Conservation (phyloP, 2,329 filamentous ascomycete genomes). For the Exserohilum turcica region DNA sequence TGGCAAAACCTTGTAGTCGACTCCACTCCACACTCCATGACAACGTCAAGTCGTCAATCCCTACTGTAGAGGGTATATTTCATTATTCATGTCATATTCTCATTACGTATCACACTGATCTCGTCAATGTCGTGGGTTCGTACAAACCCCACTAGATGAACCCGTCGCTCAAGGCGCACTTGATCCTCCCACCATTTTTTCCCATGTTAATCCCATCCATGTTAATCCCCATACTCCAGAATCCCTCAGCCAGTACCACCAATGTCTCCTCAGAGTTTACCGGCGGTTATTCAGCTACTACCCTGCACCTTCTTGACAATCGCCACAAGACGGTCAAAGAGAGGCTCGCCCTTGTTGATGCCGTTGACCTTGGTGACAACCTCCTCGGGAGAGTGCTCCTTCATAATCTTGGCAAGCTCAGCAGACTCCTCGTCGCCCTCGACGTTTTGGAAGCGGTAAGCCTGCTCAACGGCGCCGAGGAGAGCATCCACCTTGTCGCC, state of each 20-base stretch:
- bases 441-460: slow-evolving; percentile 93
- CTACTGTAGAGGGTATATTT: slow-evolving; percentile 18
- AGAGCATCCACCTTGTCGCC: slow-evolving; percentile 75
- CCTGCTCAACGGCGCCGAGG: slow-evolving; percentile 84
- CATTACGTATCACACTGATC: slow-evolving; percentile 17
- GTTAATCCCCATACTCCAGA: slow-evolving; percentile 5
- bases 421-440: slow-evolving; percentile 87
- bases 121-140: slow-evolving; percentile 12
- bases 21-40: too few species aligned
- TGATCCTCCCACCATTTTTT: slow-evolving; percentile 9
- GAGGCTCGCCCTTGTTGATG: slow-evolving; percentile 74
- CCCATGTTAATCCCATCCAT: slow-evolving; percentile 6
- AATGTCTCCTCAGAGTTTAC: slow-evolving; percentile 19
- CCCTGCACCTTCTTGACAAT: slow-evolving; percentile 81
- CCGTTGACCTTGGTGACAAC: slow-evolving; percentile 83
- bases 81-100: slow-evolving; percentile 26
- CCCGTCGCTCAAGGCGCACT: slow-evolving; percentile 14
- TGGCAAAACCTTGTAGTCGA: not conserved
- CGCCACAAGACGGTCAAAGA: slow-evolving; percentile 75
- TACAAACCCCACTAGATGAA: slow-evolving; percentile 5
- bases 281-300: slow-evolving; percentile 24
- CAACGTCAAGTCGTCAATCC: too few species aligned
- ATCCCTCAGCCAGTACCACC: not conserved
- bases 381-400: slow-evolving; percentile 71
- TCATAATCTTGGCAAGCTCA: slow-evolving; percentile 85